These are phyloP conservation scores for Linderina pennispora DNA, from an alignment of 192 early-diverging fungal species.

Conservation along the genomic window DNA sequence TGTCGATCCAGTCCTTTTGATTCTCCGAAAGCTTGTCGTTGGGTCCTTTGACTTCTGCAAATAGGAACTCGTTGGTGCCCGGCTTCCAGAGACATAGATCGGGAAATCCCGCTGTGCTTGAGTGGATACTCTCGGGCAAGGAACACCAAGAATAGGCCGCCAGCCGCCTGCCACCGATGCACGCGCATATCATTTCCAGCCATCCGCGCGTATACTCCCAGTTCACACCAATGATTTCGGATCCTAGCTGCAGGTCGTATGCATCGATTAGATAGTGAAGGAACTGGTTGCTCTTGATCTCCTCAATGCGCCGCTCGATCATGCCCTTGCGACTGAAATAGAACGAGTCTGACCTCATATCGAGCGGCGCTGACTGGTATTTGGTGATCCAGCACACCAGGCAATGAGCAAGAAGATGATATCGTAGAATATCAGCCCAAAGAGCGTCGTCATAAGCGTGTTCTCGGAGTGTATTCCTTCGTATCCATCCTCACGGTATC, in stretches of 20 bases:
- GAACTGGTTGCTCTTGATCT: too few relatives aligned
- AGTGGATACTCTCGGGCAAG: slow-evolving; percentile 59
- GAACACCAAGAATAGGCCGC: slow-evolving; percentile 52
- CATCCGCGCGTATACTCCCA: slow-evolving; percentile 31
- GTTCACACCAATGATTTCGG: slow-evolving; percentile 32
- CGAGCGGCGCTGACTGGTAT: slow-evolving; percentile 62
- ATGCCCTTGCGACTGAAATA: slow-evolving; percentile 47
- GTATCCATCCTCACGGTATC: slow-evolving; percentile 58
- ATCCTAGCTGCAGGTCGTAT: slow-evolving; percentile 20
- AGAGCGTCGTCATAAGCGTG: slow-evolving; percentile 53
- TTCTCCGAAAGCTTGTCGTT: slow-evolving; percentile 61
- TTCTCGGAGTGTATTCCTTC: slow-evolving; percentile 62
- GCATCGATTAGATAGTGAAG: slow-evolving; percentile 6
- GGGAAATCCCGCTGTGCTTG: slow-evolving; percentile 59
- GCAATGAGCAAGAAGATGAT: slow-evolving; percentile 54
- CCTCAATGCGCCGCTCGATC: slow-evolving; percentile 29
- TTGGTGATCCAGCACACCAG: slow-evolving; percentile 65
- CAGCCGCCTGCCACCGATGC: slow-evolving; percentile 51
- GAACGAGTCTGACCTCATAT: slow-evolving; percentile 61
- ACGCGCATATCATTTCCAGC: slow-evolving; percentile 30
- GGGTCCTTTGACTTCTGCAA: slow-evolving; percentile 69
- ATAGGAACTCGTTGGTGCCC: slow-evolving; percentile 44
- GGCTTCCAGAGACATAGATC: slow-evolving; percentile 68
- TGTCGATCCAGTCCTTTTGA: slow-evolving; percentile 65
- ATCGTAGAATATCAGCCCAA: slow-evolving; percentile 65